Base-by-base conservation (phyloP, 306 rosid genomes). In the Vicia faba region DNA sequence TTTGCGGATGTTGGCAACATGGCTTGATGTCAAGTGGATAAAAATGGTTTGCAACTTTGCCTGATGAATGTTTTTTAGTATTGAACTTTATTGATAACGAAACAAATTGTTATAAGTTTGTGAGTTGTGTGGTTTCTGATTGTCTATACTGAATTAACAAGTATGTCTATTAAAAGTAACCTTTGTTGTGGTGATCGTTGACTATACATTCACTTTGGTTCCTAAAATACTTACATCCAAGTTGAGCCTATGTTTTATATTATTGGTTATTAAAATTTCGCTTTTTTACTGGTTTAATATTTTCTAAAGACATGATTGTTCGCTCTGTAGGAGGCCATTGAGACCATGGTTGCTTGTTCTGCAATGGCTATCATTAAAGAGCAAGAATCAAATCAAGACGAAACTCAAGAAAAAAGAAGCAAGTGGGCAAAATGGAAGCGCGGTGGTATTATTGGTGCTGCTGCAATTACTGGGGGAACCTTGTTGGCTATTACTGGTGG, bases 401-500 rank as follows among this genome's bases (percentile, higher is more conserved):
- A 75, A 82, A 18, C 65, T 50, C 60, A 78, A 69, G 65, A 86
- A 70, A 80, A 83, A 66, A 71, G 74, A 78, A 79, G 48, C 65
- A 87, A 87, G 66, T 89, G 95, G 98, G 81, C 81, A 51, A 92
- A 87, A 75, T 83, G 83, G 85, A 92, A 85, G 89, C 96, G 96
- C 8, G 93, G 98, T 75, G 96, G 98, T 59, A 92, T 92, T 44
- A 88, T 92, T 74, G 98, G 96, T 38, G 96, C 98, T 58, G 98
- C 98, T 70, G 96, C 98, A 14, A 8, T 92, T 80, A 87, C 98
- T 69, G 96, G 98, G 69, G 98, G 96, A 78, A 45, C 92, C 11
- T 77, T 92, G 85, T 66, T 92, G 88, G 96, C 98, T 60, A 50
- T 92, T 75, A 92, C 98, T 58, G 98, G 98, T 71, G 98, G 98